These are phyloP conservation scores for Camellia granthamiana DNA, from an alignment of 148 eudicot species.

Conservation along the genomic window DNA sequence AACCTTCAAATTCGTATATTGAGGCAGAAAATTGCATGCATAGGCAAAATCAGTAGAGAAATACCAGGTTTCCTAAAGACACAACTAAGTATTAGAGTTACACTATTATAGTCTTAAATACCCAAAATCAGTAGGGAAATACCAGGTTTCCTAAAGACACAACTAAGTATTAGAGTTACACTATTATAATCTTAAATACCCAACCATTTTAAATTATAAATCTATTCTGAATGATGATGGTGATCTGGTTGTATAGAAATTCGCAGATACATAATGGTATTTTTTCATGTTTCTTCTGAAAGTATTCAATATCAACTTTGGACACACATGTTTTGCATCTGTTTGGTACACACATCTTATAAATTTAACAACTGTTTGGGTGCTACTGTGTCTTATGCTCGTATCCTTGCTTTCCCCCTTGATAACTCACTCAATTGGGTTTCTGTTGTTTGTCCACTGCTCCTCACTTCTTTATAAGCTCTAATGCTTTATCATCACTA, in stretches of 20 bases:
- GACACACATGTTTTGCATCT: not conserved
- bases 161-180: too few relatives aligned
- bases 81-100: too few relatives aligned
- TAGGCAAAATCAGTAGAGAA: too few relatives aligned
- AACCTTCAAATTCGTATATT: too few relatives aligned
- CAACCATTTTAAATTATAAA: not conserved
- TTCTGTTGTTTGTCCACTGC: constrained; percentile 1
- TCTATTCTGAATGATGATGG: not conserved
- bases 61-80: not conserved
- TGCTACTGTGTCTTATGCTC: not conserved
- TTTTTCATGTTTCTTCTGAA: too few relatives aligned
- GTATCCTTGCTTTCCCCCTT: not conserved
- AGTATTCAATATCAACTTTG: not conserved
- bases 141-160: not conserved
- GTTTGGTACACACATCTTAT: too few relatives aligned
- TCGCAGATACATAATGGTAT: too few relatives aligned
- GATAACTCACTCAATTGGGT: not conserved
- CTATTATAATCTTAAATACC: not conserved
- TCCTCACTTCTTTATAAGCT: not conserved
- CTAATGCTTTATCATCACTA: not conserved
- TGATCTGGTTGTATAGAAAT: not conserved
- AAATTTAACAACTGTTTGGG: not conserved
- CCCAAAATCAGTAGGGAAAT: not conserved
- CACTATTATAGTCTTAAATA: too few relatives aligned
- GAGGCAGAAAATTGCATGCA: too few relatives aligned